phyloP scores from a whole-genome alignment of 306 rosid genomes.

The Albizia julibrissin region DNA sequence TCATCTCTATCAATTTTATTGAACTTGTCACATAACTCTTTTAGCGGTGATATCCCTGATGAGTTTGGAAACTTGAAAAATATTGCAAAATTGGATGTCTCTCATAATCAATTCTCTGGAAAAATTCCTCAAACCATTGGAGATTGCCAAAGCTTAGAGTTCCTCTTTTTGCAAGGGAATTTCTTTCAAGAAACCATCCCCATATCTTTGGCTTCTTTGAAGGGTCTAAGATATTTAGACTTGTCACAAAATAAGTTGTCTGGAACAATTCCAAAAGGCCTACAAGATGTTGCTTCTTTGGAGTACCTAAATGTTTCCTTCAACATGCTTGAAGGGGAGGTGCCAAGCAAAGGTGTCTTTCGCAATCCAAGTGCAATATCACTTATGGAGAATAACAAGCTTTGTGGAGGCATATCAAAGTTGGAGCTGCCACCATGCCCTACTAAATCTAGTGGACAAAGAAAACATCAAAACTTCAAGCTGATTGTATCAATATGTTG shows the following conservation, averaged over 20 bases:
- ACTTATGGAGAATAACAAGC: background rate
- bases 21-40: background rate
- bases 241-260: constrained; percentile 18
- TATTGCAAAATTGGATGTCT: background rate
- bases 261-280: background rate
- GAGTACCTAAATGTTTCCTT: background rate
- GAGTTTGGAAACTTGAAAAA: background rate
- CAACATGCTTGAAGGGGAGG: background rate
- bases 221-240: background rate
- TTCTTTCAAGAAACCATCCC: background rate
- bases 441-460: background rate
- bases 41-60: background rate
- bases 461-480: background rate
- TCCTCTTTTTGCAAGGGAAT: background rate
- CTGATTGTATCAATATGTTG: background rate
- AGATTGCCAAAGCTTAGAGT: background rate
- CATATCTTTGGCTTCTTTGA: background rate
- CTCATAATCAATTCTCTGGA: background rate
- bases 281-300: background rate
- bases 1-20: background rate
- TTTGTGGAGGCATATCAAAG: constrained; percentile 12
- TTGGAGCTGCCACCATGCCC: constrained; percentile 5
- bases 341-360: background rate
- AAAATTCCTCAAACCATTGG: background rate
- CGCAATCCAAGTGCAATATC: background rate